Base-by-base conservation (phyloP, 106 monocot genomes). In the Narthecium ossifragum region DNA sequence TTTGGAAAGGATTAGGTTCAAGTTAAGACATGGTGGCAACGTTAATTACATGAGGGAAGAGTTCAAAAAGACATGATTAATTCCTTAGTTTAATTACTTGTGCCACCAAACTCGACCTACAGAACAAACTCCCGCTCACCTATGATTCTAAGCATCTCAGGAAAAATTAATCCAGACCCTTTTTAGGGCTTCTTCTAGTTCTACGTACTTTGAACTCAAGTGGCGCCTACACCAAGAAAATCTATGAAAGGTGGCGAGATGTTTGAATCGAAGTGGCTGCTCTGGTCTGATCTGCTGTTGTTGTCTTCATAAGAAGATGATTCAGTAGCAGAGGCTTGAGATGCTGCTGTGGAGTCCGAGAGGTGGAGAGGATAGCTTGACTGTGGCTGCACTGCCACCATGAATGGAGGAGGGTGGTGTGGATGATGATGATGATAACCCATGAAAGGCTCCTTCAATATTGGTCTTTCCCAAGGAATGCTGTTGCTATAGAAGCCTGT, bases 211-310 rank as follows among this genome's bases (percentile, higher is more conserved):
- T 34, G 18, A 3, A n/a, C 37, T 65, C 57, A 86, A 38, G 80
- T 81, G n/a, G 81, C 81, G 63, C 92, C 88, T 11, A 93, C 88
- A 24, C 92, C 92, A 63, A 93, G 88, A 54, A 93, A 93, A 79
- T 93, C 92, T 48, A 93, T 93, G 76, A 93, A 88, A 34, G 63
- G 20, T 57, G 84, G 88, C 15, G 88, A 21, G 10, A 66, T 53
- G 30, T 52, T 34, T 31, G 63, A 39, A 12, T 79, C 64, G 39
- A 60, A 52, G 53, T 39, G 40, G 36, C 48, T 36, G 47, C 17
- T 39, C 32, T 28, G 55, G n/a, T n/a, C n/a, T n/a, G n/a, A n/a
- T n/a, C n/a, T n/a, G 18, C 46, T 67, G 23, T 61, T 45, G 7
- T 26, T 59, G 6, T 59, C 79, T 27, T 63, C 64, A 15, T 7